phyloP scores from a whole-genome alignment of 495 filamentous ascomycete genomes.

The Aspergillus sclerotioniger region DNA sequence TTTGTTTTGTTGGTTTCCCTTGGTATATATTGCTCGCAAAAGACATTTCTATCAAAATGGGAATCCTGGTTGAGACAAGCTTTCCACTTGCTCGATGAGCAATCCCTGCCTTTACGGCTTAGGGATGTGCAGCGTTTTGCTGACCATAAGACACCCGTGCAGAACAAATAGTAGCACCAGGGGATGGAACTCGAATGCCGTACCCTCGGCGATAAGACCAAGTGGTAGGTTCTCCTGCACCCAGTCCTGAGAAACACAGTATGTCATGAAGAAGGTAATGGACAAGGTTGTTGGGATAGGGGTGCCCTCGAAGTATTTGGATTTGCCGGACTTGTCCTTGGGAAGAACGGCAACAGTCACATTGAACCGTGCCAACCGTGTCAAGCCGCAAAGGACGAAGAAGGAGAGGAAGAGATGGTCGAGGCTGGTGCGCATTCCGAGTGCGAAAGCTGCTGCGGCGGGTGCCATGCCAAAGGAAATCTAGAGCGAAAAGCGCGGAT shows the following conservation, averaged over 20 bases:
- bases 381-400: conserved; percentile 94
- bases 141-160: conserved; percentile 89
- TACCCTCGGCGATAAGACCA: conserved; percentile 63
- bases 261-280: conserved; percentile 82
- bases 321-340: conserved; percentile 88
- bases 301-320: conserved; percentile 92
- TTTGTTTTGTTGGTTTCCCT: neutral
- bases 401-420: conserved; percentile 84
- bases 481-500: conserved; percentile 42
- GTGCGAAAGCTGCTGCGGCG: conserved; percentile 79
- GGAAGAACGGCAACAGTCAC: conserved; percentile 85
- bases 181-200: conserved; percentile 82
- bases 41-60: conserved; percentile 19
- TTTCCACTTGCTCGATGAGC: conserved; percentile 5
- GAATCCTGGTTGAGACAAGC: conserved; percentile 9
- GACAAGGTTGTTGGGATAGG: conserved; percentile 88
- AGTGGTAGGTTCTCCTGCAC: conserved; percentile 71
- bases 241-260: conserved; percentile 81
- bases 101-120: conserved; percentile 63
- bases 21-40: conserved; percentile 22
- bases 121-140: conserved; percentile 92
- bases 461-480: conserved; percentile 95
- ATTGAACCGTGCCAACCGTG: conserved; percentile 94
- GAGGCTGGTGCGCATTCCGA: conserved; percentile 81
- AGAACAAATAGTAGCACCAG: conserved; percentile 74